Base-by-base conservation (phyloP, 2,329 filamentous ascomycete genomes). In the Chaetomium strumarium region DNA sequence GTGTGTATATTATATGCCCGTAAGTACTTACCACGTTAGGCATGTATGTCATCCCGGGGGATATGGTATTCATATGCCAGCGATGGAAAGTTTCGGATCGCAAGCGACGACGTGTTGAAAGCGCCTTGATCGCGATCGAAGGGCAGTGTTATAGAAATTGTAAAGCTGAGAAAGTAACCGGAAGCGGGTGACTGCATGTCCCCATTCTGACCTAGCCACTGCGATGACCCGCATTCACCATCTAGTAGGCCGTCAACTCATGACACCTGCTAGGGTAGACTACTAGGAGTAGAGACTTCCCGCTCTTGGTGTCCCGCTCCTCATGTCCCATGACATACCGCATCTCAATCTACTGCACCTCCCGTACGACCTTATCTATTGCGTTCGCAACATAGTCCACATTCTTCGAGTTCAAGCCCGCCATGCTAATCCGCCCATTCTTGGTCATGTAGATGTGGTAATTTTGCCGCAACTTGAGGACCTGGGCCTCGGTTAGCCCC, bases 351-450 rank as follows among this genome's bases (percentile, higher is more conserved):
- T 61, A 67, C 56, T 64, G 55, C 13, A 61, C 58, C 66, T 79
- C 79, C 59, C 80, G 73, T 24, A 97, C 89, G 31, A 92, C 88
- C 70, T 86, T 86, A 68, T 96, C 86, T 12, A 97, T 81, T 1
- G 92, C 90, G 70, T 87, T 84, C 44, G 91, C 93, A 64, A 97
- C 88, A 73, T 96, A 96, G 51, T 96, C 90, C 54, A 97, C 78
- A 68, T 97, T 99, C 65, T 85, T 75, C 24, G 88, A 87, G 71
- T 97, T 97, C 60, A 97, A 74, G n/a, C 93, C 93, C 5, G 93
- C 93, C 92, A 99, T 97, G 67, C 88, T 95, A 72, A 97, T 96
- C 45, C 93, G 86, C 19, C 93, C 93, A 67, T 99, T 99, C 81
- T 96, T 96, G 60, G 92, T 97, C 81, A 92, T 91, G 74, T 93